phyloP scores from a whole-genome alignment of 1,284 basidiomycete genomes.

The Sparassis latifolia region DNA sequence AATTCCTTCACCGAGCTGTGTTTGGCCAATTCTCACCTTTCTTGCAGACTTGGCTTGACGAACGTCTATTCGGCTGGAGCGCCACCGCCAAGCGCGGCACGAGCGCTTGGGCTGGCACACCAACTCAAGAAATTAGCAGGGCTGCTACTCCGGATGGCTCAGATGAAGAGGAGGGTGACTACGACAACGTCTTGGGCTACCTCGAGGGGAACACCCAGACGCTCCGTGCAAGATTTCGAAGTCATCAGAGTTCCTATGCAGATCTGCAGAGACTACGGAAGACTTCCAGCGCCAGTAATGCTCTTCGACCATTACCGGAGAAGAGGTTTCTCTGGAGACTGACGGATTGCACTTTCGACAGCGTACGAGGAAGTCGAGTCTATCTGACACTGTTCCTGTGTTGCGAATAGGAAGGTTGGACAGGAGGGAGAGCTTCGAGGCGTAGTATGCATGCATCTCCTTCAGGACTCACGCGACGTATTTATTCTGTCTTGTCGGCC shows the following conservation, averaged over 20 bases:
- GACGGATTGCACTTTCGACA: slow-evolving; percentile 40
- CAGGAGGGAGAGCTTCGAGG: slow-evolving; percentile 40
- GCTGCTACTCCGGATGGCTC: slow-evolving; percentile 62
- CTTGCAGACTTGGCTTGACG: slow-evolving; percentile 82
- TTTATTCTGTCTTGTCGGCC: too few species aligned
- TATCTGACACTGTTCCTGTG: slow-evolving; percentile 59
- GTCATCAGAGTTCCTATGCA: slow-evolving; percentile 70
- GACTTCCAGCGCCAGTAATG: slow-evolving; percentile 3
- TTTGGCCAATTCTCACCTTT: background rate
- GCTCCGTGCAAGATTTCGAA: slow-evolving; percentile 30
- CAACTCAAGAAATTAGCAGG: slow-evolving; percentile 53
- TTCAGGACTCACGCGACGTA: too few species aligned
- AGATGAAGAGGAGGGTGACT: slow-evolving; percentile 73
- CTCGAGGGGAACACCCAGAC: slow-evolving; percentile 32
- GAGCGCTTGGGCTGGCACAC: slow-evolving; percentile 67
- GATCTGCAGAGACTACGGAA: slow-evolving; percentile 64
- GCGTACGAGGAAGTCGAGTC: slow-evolving; percentile 51
- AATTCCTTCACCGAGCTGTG: slow-evolving; percentile 4
- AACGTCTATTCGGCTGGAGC: slow-evolving; percentile 92
- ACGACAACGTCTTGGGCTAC: slow-evolving; percentile 68
- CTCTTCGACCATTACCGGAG: slow-evolving; percentile 4
- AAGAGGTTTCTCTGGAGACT: slow-evolving; percentile 21
- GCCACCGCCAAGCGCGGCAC: slow-evolving; percentile 64
- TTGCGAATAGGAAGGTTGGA: slow-evolving; percentile 54
- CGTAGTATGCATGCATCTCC: too few species aligned